Conservation (phyloP, 2,329 filamentous ascomycete genomes). For the Penicillium sclerotigenum region DNA sequence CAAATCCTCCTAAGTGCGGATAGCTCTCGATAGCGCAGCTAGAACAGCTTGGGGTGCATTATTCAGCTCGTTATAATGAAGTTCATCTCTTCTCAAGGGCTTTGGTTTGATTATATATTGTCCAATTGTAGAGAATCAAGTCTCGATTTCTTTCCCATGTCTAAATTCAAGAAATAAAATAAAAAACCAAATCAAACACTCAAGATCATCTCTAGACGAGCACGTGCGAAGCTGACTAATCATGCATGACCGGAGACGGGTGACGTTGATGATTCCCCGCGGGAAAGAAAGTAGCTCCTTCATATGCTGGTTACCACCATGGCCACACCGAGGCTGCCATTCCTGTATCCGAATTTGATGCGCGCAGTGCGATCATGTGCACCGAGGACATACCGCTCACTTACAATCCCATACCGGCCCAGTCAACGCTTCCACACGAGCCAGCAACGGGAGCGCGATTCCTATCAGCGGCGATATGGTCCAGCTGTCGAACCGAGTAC, state of each 20-base stretch:
- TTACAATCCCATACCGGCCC: constrained; percentile 36
- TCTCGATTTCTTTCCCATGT: too few relatives aligned
- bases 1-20: neutral
- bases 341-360: constrained; percentile 67
- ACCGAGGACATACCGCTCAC: constrained; percentile 43
- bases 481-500: constrained; percentile 44
- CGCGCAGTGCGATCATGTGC: constrained; percentile 53
- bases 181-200: neutral
- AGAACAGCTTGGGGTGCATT: neutral
- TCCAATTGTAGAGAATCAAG: neutral
- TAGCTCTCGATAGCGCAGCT: neutral
- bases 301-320: constrained; percentile 43
- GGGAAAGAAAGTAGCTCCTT: constrained; percentile 20
- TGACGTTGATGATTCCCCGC: constrained; percentile 12
- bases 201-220: neutral
- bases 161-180: neutral
- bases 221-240: neutral
- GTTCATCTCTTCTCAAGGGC: neutral
- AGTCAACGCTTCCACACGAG: constrained; percentile 39
- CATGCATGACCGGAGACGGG: neutral
- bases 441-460: constrained; percentile 35
- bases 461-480: constrained; percentile 47
- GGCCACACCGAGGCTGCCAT: constrained; percentile 61
- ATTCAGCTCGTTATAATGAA: neutral
- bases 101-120: too few relatives aligned